Percentiles rank a stretch among this genome's conserved stretches.
Conservation (phyloP, 768 basidiomycete genomes). For the Xerocomellus chrysenteron region DNA sequence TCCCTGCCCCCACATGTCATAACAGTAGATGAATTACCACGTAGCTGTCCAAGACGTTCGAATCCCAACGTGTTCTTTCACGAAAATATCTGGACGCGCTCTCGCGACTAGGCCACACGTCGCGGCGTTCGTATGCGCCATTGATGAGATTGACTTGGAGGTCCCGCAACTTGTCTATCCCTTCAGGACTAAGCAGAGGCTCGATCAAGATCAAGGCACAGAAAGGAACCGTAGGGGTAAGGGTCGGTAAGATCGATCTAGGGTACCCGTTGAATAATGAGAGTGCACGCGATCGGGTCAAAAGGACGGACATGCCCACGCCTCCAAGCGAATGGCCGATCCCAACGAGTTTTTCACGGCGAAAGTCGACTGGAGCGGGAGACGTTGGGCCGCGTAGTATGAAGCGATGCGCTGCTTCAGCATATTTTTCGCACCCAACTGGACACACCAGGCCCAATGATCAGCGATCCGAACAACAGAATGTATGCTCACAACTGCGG, state of each 20-base stretch:
- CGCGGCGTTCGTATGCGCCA: constrained; percentile 48
- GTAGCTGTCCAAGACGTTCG: constrained; percentile 49
- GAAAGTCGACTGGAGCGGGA: constrained; percentile 47
- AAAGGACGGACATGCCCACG: constrained; percentile 59
- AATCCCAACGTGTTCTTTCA: constrained; percentile 49
- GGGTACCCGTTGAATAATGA: not conserved
- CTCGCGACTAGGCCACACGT: constrained; percentile 50
- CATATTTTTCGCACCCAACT: constrained; percentile 70
- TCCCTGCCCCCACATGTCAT: not conserved
- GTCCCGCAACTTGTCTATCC: constrained; percentile 39
- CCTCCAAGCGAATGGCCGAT: constrained; percentile 71
- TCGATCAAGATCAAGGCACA: constrained; percentile 58
- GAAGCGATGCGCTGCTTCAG: constrained; percentile 57
- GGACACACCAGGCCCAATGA: not conserved
- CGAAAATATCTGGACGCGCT: constrained; percentile 41
- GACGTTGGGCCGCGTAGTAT: constrained; percentile 41
- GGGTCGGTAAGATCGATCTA: constrained; percentile 54
- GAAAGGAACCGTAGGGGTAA: constrained; percentile 47
- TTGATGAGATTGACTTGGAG: constrained; percentile 45
- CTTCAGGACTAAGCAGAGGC: constrained; percentile 58
- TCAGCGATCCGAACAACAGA: not conserved
- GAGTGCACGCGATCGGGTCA: not conserved
- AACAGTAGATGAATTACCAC: constrained; percentile 39
- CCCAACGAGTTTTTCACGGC: constrained; percentile 51
- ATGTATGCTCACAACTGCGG: constrained; percentile 42